Percentiles rank a stretch among this genome's conserved stretches.
These are phyloP conservation scores for Microcyclospora tardicrescens DNA, from an alignment of 2,329 filamentous ascomycete genomes.

Conservation along the genomic window DNA sequence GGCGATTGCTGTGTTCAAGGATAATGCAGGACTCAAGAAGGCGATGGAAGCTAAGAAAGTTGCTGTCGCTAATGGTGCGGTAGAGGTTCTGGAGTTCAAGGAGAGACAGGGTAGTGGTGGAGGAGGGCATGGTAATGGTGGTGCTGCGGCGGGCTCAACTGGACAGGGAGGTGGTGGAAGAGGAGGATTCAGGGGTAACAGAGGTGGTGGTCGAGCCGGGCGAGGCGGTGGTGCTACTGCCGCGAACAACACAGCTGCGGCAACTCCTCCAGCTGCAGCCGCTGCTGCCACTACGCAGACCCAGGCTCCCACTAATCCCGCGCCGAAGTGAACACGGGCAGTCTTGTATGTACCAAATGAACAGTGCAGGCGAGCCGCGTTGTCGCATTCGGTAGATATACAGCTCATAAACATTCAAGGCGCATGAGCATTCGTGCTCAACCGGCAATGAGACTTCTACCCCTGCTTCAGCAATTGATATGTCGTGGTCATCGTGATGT, in stretches of 20 bases:
- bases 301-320: too few species aligned
- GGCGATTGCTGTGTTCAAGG: conserved; percentile 79
- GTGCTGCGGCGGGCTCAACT: neutral
- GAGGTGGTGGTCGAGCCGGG: conserved; percentile 3
- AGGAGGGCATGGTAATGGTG: conserved; percentile 8
- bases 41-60: conserved; percentile 74
- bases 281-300: too few species aligned
- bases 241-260: neutral
- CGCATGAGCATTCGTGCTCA: too few species aligned
- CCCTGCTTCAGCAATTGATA: too few species aligned
- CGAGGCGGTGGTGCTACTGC: conserved; percentile 5
- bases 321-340: too few species aligned
- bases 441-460: too few species aligned
- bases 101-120: conserved; percentile 28
- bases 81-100: conserved; percentile 76
- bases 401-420: too few species aligned
- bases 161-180: conserved; percentile 2
- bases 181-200: conserved; percentile 6
- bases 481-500: too few species aligned
- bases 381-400: too few species aligned
- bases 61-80: conserved; percentile 67
- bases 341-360: too few species aligned
- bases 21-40: conserved; percentile 57
- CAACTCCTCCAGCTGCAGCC: neutral
- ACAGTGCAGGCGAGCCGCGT: too few species aligned